Percentiles rank a stretch among this genome's conserved stretches.
Conservation (phyloP, 2,329 filamentous ascomycete genomes). For the Aspergillus arachidicola region DNA sequence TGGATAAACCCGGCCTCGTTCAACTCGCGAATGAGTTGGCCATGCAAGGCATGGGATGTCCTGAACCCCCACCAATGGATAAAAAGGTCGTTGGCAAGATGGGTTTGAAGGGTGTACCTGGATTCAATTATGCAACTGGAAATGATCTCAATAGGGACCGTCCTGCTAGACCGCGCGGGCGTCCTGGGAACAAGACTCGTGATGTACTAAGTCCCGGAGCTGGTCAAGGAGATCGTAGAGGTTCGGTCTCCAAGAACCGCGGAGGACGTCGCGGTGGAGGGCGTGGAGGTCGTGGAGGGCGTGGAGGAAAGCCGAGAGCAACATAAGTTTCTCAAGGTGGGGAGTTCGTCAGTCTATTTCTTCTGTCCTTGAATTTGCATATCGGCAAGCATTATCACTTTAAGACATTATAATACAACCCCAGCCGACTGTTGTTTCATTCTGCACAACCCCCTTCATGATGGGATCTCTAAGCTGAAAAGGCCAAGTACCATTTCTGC, state of each 20-base stretch:
- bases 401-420: not conserved
- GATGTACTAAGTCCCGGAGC: slow-evolving; percentile 29
- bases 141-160: slow-evolving; percentile 15
- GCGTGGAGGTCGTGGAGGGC: slow-evolving; percentile 17
- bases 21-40: slow-evolving; percentile 42
- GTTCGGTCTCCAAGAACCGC: slow-evolving; percentile 24
- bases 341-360: not conserved
- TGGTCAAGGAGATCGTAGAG: slow-evolving; percentile 19
- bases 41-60: slow-evolving; percentile 39
- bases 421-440: not conserved
- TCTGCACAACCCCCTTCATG: not conserved
- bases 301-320: slow-evolving; percentile 10
- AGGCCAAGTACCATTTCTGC: not conserved
- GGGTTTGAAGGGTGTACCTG: slow-evolving; percentile 42
- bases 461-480: not conserved
- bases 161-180: slow-evolving; percentile 15
- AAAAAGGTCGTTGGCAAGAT: slow-evolving; percentile 43
- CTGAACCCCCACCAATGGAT: slow-evolving; percentile 41
- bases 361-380: not conserved
- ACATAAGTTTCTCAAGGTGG: not conserved
- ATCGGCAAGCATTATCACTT: not conserved
- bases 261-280: slow-evolving; percentile 22
- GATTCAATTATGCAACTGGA: slow-evolving; percentile 33
- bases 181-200: slow-evolving; percentile 20
- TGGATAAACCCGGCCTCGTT: slow-evolving; percentile 38